phyloP scores from a whole-genome alignment of 2,329 filamentous ascomycete species.

The Nothophoma quercina region DNA sequence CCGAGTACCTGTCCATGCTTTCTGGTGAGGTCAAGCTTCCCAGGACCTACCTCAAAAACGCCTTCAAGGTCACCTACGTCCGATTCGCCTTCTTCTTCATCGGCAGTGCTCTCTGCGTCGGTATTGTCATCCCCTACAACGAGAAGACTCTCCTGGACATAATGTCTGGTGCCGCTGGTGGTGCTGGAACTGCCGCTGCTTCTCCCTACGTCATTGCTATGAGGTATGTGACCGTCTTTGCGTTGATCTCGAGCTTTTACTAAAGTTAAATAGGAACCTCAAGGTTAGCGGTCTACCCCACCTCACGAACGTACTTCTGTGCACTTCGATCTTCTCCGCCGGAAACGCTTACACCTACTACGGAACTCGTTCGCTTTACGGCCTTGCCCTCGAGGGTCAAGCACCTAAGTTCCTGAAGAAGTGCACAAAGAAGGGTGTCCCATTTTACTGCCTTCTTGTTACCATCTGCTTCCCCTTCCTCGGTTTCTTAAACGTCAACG shows the following conservation, averaged over 20 bases:
- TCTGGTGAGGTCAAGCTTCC: slow-evolving; percentile 54
- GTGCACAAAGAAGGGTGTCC: slow-evolving; percentile 68
- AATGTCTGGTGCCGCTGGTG: slow-evolving; percentile 24
- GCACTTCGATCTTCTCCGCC: slow-evolving; percentile 61
- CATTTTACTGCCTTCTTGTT: slow-evolving; percentile 72
- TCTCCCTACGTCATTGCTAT: slow-evolving; percentile 69
- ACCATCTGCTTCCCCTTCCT: slow-evolving; percentile 72
- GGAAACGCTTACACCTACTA: slow-evolving; percentile 64
- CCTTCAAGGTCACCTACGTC: slow-evolving; percentile 53
- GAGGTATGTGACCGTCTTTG: slow-evolving; percentile 32
- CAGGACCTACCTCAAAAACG: slow-evolving; percentile 48
- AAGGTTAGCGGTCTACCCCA: slow-evolving; percentile 61
- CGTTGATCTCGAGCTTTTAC: not conserved
- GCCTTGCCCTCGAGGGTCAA: slow-evolving; percentile 58
- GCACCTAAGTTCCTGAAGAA: slow-evolving; percentile 63
- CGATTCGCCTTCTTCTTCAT: slow-evolving; percentile 55
- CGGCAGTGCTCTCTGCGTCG: slow-evolving; percentile 49
- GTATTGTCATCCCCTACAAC: slow-evolving; percentile 65
- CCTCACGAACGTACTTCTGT: slow-evolving; percentile 62
- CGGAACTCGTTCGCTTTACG: slow-evolving; percentile 59
- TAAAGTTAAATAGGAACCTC: slow-evolving; percentile 31
- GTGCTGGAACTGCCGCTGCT: slow-evolving; percentile 57
- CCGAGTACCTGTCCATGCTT: slow-evolving; percentile 56
- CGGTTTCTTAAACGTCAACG: slow-evolving; percentile 75
- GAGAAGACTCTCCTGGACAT: slow-evolving; percentile 72